Base-by-base conservation (phyloP, 2,329 filamentous ascomycete species). In the Ceratocystis diversiconidia region DNA sequence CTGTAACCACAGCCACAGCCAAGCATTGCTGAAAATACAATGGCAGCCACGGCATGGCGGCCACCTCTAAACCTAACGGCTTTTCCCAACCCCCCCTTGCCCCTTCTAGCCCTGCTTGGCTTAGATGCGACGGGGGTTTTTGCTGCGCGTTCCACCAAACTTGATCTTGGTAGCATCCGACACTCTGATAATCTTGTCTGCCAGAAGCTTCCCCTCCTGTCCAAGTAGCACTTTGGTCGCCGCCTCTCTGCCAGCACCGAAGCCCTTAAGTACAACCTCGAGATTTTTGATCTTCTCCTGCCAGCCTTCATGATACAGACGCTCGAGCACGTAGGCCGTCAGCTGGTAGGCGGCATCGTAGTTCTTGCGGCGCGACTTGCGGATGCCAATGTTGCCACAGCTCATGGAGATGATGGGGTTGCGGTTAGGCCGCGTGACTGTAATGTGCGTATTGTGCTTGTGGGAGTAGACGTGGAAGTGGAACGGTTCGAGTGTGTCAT, bases 381-480 rank as follows among this genome's bases (percentile, higher is more conserved):
- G 83, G 78, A 96, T 96, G n/a, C 92, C 92, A 67, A 99, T 84
- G 72, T 96, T 91, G 61, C 94, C 94, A 67, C 86, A 83, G 1
- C 88, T 89, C 70, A 95, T 76, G 12, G 87, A 90, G 69, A 99
- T 80, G 69, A 97, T 82, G 32, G 90, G 83, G 69, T 90, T 83
- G 61, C 87, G 82, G 74, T 90, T 86, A 32, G 94, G 92, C 72
- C 87, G 86, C 25, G 91, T 90, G 70, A 96, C 83, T 1, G 92
- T 96, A 72, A 99, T 83, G 76, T 97, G 90, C 22, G 90, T 94
- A 79, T 99, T 99, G 82, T 96, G 94, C 78, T 90, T 95, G 74
- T 89, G 87, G 32, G 88, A 79, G 76, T 85, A 92, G 74, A 99
- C 80, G 78, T 96, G 90, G 69, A 99, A 82, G 74, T 95, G 90